Conservation (phyloP, 768 basidiomycete species). For the Terana coerulea region DNA sequence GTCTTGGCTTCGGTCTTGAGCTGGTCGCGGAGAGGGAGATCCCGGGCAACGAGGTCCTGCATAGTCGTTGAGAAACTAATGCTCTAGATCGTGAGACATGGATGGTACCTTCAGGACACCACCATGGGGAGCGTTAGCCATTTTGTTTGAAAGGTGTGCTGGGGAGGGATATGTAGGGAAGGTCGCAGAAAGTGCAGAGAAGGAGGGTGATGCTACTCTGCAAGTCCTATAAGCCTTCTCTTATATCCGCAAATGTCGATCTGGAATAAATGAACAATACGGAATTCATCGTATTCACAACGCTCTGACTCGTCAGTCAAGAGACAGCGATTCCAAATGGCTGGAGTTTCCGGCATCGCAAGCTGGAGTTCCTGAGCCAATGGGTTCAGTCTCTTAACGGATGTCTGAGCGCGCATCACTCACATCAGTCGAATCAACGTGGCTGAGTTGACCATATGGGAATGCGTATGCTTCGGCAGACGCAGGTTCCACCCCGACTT, state of each 20-base stretch:
- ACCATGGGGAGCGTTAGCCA: conserved; percentile 90
- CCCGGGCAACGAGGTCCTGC: conserved; percentile 85
- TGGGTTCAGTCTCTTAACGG: neutral
- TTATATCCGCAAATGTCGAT: neutral
- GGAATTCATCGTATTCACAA: neutral
- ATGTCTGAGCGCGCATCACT: too few relatives aligned
- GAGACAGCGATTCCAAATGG: neutral
- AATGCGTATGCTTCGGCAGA: too few relatives aligned
- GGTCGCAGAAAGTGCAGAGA: neutral
- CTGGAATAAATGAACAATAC: too few relatives aligned
- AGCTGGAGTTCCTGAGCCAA: too few relatives aligned
- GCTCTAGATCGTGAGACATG: neutral
- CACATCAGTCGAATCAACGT: too few relatives aligned
- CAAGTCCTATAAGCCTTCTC: neutral
- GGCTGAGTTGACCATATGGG: too few relatives aligned
- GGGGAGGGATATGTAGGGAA: too few relatives aligned
- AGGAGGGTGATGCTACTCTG: neutral
- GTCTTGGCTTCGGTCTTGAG: conserved; percentile 71
- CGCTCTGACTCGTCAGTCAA: neutral
- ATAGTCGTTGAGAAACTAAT: too few relatives aligned
- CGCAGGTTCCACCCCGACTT: too few relatives aligned
- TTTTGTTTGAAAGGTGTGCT: too few relatives aligned
- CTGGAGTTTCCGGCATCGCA: neutral
- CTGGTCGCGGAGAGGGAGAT: conserved; percentile 62
- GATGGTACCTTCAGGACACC: conserved; percentile 67